These are phyloP conservation scores for Uronychia binucleata DNA, from an alignment of 73 alveolate species.

Conservation along the genomic window DNA sequence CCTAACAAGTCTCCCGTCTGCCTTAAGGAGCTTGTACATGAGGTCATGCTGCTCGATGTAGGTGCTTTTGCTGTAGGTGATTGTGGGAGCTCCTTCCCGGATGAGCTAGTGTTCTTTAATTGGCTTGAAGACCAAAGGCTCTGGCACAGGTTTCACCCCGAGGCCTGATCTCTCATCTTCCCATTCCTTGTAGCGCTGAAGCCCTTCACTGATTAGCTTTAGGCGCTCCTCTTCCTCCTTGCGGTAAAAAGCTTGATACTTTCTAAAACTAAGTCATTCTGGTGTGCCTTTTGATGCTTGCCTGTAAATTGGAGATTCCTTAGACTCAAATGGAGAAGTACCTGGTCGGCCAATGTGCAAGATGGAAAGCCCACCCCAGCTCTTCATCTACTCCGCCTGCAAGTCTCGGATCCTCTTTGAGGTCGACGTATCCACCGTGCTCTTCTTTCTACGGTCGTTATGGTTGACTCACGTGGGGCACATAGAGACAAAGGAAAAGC, in stretches of 20 bases:
- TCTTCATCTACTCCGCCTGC: neutral
- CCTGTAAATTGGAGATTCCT: neutral
- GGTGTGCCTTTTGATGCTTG: neutral
- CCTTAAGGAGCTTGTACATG: slow-evolving; percentile 58
- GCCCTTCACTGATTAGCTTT: slow-evolving; percentile 2
- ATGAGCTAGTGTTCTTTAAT: slow-evolving; percentile 15
- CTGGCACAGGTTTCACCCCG: neutral
- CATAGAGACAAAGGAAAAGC: too few species aligned
- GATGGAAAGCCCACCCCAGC: slow-evolving; percentile 50
- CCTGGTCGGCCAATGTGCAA: slow-evolving; percentile 64
- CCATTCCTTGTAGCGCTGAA: slow-evolving; percentile 9
- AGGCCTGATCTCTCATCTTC: slow-evolving; percentile 24
- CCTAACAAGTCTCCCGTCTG: slow-evolving; percentile 63
- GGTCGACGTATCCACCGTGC: neutral
- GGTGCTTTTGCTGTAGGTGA: slow-evolving; percentile 12
- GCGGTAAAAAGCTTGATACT: neutral
- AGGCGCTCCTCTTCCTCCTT: slow-evolving; percentile 22
- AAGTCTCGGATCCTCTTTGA: neutral
- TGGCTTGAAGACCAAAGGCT: slow-evolving; percentile 6
- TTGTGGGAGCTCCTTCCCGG: slow-evolving; percentile 32
- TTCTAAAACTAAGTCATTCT: neutral
- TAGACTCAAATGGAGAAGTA: neutral
- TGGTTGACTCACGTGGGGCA: neutral
- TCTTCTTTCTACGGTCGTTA: neutral
- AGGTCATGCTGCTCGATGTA: slow-evolving; percentile 32